These are phyloP conservation scores for Talaromyces marneffei DNA, from an alignment of 2,329 filamentous ascomycete genomes.

Conservation along the genomic window DNA sequence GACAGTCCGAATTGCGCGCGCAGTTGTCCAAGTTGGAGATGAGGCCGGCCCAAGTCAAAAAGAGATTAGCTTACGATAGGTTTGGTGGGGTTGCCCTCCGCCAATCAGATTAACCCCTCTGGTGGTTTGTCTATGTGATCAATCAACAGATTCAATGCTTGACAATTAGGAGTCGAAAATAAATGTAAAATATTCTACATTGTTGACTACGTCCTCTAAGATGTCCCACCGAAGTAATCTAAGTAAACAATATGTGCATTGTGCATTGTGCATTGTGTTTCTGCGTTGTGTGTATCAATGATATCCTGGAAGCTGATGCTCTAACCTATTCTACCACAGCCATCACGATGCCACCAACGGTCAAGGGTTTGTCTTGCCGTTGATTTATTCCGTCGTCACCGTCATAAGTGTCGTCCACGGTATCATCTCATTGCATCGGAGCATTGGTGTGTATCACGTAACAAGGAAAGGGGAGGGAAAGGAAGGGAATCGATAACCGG, in stretches of 20 bases:
- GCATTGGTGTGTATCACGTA: constrained; percentile 8
- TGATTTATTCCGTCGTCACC: constrained; percentile 5
- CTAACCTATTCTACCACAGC: constrained; percentile 15
- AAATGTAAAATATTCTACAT: not conserved
- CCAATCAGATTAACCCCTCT: not conserved
- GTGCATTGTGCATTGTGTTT: constrained; percentile 11
- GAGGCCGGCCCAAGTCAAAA: constrained; percentile 1
- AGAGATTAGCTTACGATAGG: not conserved
- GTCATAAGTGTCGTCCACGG: constrained; percentile 2
- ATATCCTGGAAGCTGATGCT: constrained; percentile 12
- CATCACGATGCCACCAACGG: constrained; percentile 9
- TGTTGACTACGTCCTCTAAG: not conserved
- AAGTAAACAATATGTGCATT: constrained; percentile 4
- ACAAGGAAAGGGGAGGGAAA: constrained; percentile 4
- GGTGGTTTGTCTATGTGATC: not conserved
- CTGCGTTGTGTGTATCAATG: constrained; percentile 12
- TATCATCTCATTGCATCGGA: constrained; percentile 7
- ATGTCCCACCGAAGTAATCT: not conserved
- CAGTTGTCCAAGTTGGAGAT: constrained; percentile 1
- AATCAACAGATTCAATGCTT: too few relatives aligned
- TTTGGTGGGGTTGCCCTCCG: not conserved
- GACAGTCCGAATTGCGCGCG: constrained; percentile 1
- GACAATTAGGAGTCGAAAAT: not conserved
- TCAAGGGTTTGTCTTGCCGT: not conserved
- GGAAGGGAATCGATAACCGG: constrained; percentile 9